Percentiles rank a stretch among this genome's conserved stretches.
phyloP scores from a whole-genome alignment of 228 moss, liverwort and hornwort genomes.

The Sphagnum magellanicum region DNA sequence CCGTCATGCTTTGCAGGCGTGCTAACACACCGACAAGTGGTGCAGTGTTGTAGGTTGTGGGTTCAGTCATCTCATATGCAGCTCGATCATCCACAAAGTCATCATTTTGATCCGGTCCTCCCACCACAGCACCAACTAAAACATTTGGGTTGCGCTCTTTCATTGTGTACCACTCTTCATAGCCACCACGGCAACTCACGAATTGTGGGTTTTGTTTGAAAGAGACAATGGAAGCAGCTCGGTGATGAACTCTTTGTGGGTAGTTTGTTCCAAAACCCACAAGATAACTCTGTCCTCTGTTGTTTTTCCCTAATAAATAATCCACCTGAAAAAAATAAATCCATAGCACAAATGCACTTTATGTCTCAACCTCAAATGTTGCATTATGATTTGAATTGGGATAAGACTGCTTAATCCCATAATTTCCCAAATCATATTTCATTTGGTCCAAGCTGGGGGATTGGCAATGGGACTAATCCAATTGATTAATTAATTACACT shows the following conservation, averaged over 20 bases:
- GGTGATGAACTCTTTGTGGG: conserved; percentile 24
- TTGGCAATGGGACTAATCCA: too few relatives aligned
- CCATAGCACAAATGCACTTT: too few relatives aligned
- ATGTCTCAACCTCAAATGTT: too few relatives aligned
- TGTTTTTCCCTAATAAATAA: conserved; percentile 34
- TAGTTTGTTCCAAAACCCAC: conserved; percentile 26
- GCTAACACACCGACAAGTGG: conserved; percentile 24
- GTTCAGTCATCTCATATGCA: conserved; percentile 18
- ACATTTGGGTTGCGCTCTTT: conserved; percentile 15
- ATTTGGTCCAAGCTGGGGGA: too few relatives aligned
- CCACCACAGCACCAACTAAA: conserved; percentile 27
- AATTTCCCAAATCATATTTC: too few relatives aligned
- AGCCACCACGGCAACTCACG: conserved; percentile 24
- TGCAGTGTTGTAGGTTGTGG: conserved; percentile 24
- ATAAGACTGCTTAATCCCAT: too few relatives aligned
- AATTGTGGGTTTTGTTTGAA: conserved; percentile 6
- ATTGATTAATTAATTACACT: too few relatives aligned
- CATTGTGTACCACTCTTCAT: conserved; percentile 14
- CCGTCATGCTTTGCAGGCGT: conserved; percentile 4
- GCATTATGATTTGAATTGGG: too few relatives aligned
- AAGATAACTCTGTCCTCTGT: conserved; percentile 24
- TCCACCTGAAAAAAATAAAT: conserved; percentile 14
- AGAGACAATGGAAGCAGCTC: conserved; percentile 33
- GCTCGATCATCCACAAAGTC: conserved; percentile 19
- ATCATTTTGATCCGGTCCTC: conserved; percentile 32